Conservation (phyloP, 2,329 filamentous ascomycete species). For the Neocucurbitaria cava region DNA sequence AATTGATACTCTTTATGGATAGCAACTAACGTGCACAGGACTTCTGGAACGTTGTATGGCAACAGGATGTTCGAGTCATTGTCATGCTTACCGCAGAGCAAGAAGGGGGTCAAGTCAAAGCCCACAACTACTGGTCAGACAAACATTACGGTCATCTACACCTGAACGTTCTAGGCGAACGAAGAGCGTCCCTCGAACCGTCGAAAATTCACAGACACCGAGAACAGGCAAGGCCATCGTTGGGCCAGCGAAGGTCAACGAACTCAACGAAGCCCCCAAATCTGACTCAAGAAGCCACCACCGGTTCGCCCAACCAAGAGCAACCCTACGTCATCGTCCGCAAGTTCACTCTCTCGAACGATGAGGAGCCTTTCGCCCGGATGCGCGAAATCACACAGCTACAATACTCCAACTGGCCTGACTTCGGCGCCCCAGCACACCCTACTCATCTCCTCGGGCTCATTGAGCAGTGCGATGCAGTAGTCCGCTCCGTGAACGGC, state of each 20-base stretch:
- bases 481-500: slow-evolving; percentile 58
- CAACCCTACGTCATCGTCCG: slow-evolving; percentile 81
- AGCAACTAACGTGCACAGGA: slow-evolving; percentile 64
- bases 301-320: slow-evolving; percentile 56
- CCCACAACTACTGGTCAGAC: slow-evolving; percentile 89
- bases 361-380: slow-evolving; percentile 78
- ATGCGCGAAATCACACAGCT: slow-evolving; percentile 93
- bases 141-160: slow-evolving; percentile 79
- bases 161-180: slow-evolving; percentile 80
- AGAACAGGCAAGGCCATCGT: slow-evolving; percentile 43
- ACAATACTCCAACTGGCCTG: slow-evolving; percentile 95
- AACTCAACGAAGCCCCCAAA: slow-evolving; percentile 40
- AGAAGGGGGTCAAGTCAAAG: slow-evolving; percentile 92
- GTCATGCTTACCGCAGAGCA: slow-evolving; percentile 96
- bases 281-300: slow-evolving; percentile 32
- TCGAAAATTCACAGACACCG: slow-evolving; percentile 58
- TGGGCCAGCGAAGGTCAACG: slow-evolving; percentile 46
- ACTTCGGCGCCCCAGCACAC: slow-evolving; percentile 91
- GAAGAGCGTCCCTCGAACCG: slow-evolving; percentile 76
- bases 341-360: slow-evolving; percentile 83
- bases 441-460: slow-evolving; percentile 85
- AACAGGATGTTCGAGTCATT: slow-evolving; percentile 91
- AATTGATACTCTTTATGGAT: neutral
- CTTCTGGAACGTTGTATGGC: slow-evolving; percentile 98
- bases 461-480: slow-evolving; percentile 87